Evolutionary conservation across 208 protist species (phyloP).

Genomic region (Crithidia fasciculata): DNA sequence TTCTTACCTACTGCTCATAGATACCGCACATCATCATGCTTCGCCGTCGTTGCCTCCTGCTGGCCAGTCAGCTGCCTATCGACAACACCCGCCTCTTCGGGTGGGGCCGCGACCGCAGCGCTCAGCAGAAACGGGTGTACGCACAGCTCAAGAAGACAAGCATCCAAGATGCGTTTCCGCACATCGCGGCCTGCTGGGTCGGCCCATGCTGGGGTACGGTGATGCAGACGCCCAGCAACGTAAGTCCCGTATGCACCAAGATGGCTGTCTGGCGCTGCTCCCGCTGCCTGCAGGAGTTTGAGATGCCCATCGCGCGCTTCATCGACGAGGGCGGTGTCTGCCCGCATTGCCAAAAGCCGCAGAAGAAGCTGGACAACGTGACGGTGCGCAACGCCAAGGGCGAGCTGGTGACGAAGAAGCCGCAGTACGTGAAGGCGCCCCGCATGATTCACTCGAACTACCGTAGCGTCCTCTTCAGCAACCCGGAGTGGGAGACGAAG

Average conservation of each 20-base stretch:
- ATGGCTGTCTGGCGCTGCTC: conserved; percentile 88
- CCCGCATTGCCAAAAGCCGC: conserved; percentile 76
- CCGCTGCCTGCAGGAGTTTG: conserved; percentile 81
- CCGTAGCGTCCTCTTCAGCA: conserved; percentile 73
- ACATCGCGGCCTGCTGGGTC: conserved; percentile 89
- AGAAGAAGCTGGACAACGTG: conserved; percentile 43
- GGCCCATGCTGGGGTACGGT: conserved; percentile 86
- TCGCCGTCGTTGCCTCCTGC: neutral
- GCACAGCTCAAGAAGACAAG: conserved; percentile 64
- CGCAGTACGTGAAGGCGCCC: conserved; percentile 64
- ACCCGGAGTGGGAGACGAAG: conserved; percentile 81
- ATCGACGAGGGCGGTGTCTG: conserved; percentile 78
- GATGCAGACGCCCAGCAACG: conserved; percentile 81
- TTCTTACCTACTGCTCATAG: no score
- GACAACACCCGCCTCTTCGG: conserved; percentile 73
- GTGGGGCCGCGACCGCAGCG: conserved; percentile 39
- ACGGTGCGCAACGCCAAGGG: conserved; percentile 29
- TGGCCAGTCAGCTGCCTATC: conserved; percentile 12
- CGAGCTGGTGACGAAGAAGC: conserved; percentile 30
- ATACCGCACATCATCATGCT: conserved; percentile 1
- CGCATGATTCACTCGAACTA: conserved; percentile 90
- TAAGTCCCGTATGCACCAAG: conserved; percentile 68
- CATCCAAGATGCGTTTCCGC: conserved; percentile 78
- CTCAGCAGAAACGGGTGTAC: conserved; percentile 64
- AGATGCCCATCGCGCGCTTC: conserved; percentile 73